Base-by-base conservation (phyloP, 352 stramenopile genomes). In the Phytophthora melonis region DNA sequence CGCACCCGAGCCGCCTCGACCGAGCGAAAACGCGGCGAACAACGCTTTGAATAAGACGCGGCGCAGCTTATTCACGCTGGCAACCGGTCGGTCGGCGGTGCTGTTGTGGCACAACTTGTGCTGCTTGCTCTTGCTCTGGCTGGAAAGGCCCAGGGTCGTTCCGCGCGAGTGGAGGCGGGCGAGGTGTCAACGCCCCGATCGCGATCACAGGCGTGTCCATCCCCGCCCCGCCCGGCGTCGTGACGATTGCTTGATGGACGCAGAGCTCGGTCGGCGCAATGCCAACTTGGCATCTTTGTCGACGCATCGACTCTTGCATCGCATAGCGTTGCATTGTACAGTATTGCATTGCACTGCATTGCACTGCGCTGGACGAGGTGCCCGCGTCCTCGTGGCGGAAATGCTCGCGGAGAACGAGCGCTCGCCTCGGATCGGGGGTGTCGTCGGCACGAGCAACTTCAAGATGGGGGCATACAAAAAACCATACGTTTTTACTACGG, bases 241-340 rank as follows among this genome's bases (percentile, higher is more conserved):
- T 67, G 49, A 72, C 57, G 68, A 65, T 74, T 54, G 27, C 68
- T 70, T 70, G 61, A 70, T 63, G 67, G 47, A 32, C 21, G 18
- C n/a, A 25, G 47, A 18, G 6, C 25, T 54, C 47, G 41, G n/a
- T 54, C 25, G 47, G 7, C n/a, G 47, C 21, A 54, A 13, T 54
- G 47, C 41, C 41, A 50, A 50, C 14, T 21, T 50, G 41, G 41
- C 41, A 50, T 50, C 41, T 50, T 54, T 54, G 47, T 54, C 47
- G 47, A 54, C 47, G n/a, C 47, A 13, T 54, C 18, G n/a, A 39
- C 13, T 41, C 11, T 34, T 43, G 36, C 36, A 43, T 43, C 11
- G 34, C 36, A 43, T 43, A 18, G 36, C 36, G 36, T 34, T 19
- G 11, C n/a, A n/a, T n/a, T n/a, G n/a, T n/a, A n/a, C n/a, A n/a